These are phyloP conservation scores for Panellus pusillus DNA, from an alignment of 768 basidiomycete species.

Conservation along the genomic window DNA sequence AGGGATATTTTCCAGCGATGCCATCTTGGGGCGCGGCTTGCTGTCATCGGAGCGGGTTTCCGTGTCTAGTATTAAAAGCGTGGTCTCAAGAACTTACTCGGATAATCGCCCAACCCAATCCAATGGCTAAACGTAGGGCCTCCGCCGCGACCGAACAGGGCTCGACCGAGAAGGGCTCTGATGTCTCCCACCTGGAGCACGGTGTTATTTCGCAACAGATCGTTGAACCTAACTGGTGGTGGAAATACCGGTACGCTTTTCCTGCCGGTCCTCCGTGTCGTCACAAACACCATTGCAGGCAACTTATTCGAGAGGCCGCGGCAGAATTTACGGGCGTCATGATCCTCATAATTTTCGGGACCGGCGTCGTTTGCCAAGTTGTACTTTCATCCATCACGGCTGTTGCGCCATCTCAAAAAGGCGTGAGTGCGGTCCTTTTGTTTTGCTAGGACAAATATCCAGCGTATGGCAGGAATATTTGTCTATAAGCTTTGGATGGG, in stretches of 20 bases:
- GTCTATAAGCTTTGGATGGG: conserved; percentile 46
- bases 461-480: conserved; percentile 35
- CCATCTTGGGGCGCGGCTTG: no score
- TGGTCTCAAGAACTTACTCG: no score
- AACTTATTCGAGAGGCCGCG: conserved; percentile 37
- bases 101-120: no score
- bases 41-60: no score
- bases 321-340: conserved; percentile 58
- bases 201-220: no score
- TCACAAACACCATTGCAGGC: conserved; percentile 16
- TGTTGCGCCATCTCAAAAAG: conserved; percentile 44
- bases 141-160: not conserved
- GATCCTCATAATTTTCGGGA: conserved; percentile 54
- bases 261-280: not conserved
- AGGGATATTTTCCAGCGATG: no score
- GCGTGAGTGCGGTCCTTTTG: conserved; percentile 36
- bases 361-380: conserved; percentile 49
- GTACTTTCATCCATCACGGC: conserved; percentile 40
- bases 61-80: no score
- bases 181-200: no score
- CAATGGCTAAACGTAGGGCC: no score
- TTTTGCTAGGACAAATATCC: not conserved
- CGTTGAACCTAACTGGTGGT: conserved; percentile 25
- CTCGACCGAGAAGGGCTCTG: no score
- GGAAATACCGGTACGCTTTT: conserved; percentile 29